Percentiles rank a stretch among this genome's conserved stretches.
Evolutionary conservation across 1,284 basidiomycete species (phyloP).

Genomic region (Flammula alnicola): DNA sequence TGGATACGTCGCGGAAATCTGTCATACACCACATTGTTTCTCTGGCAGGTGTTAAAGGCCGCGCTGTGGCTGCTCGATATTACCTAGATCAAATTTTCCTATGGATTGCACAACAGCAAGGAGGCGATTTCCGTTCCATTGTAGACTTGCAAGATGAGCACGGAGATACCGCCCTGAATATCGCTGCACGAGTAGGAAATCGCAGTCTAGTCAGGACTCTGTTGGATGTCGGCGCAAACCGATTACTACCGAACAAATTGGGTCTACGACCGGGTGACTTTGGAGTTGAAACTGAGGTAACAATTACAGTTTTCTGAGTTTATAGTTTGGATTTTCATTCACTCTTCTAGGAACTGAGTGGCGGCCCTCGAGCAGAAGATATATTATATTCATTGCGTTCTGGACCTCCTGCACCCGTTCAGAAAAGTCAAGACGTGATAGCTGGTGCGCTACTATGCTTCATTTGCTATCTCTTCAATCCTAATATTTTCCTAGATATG

Average conservation of each 20-base stretch:
- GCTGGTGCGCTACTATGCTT: slow-evolving; percentile 56
- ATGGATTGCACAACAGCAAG: slow-evolving; percentile 77
- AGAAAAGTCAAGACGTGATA: slow-evolving; percentile 91
- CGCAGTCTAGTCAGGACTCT: slow-evolving; percentile 86
- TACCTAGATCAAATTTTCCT: slow-evolving; percentile 92
- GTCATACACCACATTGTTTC: slow-evolving; percentile 96
- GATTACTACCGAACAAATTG: slow-evolving; percentile 90
- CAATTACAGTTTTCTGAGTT: slow-evolving; percentile 24
- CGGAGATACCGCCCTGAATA: slow-evolving; percentile 96
- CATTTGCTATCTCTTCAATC: slow-evolving; percentile 1
- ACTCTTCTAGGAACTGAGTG: slow-evolving; percentile 63
- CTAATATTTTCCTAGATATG: slow-evolving; percentile 62
- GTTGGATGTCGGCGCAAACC: slow-evolving; percentile 93
- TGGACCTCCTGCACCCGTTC: slow-evolving; percentile 73
- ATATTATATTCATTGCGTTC: slow-evolving; percentile 71
- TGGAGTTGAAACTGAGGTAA: slow-evolving; percentile 88
- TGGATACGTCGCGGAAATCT: slow-evolving; percentile 89
- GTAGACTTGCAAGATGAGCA: slow-evolving; percentile 95
- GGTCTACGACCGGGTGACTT: slow-evolving; percentile 94
- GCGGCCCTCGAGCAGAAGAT: slow-evolving; percentile 76
- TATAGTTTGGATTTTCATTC: slow-evolving; percentile 8
- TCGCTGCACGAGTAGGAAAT: slow-evolving; percentile 94
- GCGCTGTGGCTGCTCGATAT: slow-evolving; percentile 84
- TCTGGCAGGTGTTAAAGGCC: slow-evolving; percentile 89
- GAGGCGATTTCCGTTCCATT: slow-evolving; percentile 76